Evolutionary conservation across 768 basidiomycete species (phyloP), one percentile per base, ranked within the genome.

Genomic region (Hericium alpestre): DNA sequence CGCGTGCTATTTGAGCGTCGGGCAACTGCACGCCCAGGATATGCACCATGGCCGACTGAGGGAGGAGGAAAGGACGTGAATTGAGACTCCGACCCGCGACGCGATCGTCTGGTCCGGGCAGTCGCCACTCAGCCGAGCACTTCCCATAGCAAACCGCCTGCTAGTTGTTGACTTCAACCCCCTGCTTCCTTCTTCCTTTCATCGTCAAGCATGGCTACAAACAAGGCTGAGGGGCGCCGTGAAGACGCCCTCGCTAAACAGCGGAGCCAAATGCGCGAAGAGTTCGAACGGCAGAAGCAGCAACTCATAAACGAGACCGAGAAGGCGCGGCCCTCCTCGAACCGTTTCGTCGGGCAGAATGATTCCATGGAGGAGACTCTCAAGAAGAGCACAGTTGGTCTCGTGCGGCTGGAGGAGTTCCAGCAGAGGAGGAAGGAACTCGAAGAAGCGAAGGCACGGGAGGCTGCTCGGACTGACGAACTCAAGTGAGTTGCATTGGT

Each of bases 291-390:
- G 18, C 86, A 90, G 68, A 90, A 90, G 64, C 82, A 86, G 66
- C 79, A 78, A 49, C 82, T 93, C 68, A 83, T 90, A 64, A 82
- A 79, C 67, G 93, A 96, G 73, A 93, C 93, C 2, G 90, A 95
- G 74, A 94, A 93, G 70, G 85, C 90, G 40, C 86, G 92, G 32
- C 90, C 93, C 4, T 89, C 90, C 0, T 72, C 82, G 3, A 85
- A 87, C 67, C 87, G 93, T 59, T 98, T 98, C 70, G 89, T 95
- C 39, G 91, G 92, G 1, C 90, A 94, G 69, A 83, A 90, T 71
- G 94, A 97, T 67, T 91, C 90, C 4, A 84, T 96, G 78, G 95
- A 97, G 69, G 95, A 97, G 58, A 79, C 83, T 7, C 78, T 98
- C 53, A 96, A 95, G 77, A 79, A 91, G 59, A 86, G 79, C 51